These are phyloP conservation scores for Casuarina equisetifolia DNA, from an alignment of 306 rosid species.

Conservation along the genomic window DNA sequence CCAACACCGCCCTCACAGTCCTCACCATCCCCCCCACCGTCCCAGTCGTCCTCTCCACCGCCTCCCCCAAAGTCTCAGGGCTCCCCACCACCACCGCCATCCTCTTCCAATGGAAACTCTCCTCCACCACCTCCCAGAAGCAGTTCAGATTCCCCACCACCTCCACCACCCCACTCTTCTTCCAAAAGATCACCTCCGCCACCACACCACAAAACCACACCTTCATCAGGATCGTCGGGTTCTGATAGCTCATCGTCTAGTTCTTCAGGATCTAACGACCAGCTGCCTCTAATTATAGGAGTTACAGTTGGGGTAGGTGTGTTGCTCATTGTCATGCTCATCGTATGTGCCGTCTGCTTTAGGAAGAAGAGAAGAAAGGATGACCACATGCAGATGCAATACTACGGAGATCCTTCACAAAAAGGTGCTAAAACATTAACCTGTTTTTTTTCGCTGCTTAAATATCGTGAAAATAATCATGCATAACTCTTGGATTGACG, in stretches of 20 bases:
- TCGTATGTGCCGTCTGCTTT: conserved; percentile 36
- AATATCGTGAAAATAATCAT: neutral
- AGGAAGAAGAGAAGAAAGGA: conserved; percentile 54
- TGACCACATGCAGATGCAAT: conserved; percentile 38
- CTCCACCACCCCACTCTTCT: conserved; percentile 23
- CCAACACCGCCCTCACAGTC: neutral
- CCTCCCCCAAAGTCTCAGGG: conserved; percentile 12
- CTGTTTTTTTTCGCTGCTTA: neutral
- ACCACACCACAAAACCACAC: neutral
- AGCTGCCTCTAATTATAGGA: conserved; percentile 39
- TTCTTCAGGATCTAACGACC: neutral
- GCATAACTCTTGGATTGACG: too few species aligned
- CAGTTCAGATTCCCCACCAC: conserved; percentile 15
- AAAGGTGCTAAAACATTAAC: conserved; percentile 41
- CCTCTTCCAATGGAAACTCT: neutral
- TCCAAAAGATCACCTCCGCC: conserved; percentile 20
- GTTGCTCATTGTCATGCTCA: conserved; percentile 35
- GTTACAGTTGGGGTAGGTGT: conserved; percentile 40
- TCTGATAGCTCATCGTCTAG: neutral
- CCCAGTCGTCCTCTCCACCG: conserved; percentile 10
- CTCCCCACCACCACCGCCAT: conserved; percentile 7
- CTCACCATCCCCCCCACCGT: conserved; percentile 7
- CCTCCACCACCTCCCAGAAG: conserved; percentile 11
- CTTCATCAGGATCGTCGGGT: neutral
- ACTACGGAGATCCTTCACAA: conserved; percentile 51